Base-by-base conservation (phyloP, 192 early-diverging fungal genomes). In the Rhizophlyctis rosea region DNA sequence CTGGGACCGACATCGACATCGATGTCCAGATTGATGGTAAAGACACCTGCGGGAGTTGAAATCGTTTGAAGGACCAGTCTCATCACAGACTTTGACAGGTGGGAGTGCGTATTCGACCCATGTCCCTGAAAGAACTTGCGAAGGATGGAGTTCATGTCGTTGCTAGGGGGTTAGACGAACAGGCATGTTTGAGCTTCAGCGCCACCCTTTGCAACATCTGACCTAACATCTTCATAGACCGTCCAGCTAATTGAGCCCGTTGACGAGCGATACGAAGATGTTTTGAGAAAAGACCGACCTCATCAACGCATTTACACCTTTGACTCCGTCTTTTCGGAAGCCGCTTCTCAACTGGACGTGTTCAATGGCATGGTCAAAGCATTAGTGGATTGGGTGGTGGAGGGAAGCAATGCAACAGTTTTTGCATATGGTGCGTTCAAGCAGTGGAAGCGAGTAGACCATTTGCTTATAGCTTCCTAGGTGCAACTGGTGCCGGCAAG, bases 401-500 rank as follows among this genome's bases (percentile, higher is more conserved):
- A 70, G 23, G 88, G 88, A 23, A 88, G 83, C 67, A 91, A 90
- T 69, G 84, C 84, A 31, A 90, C 88, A 3, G 86, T 90, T 9
- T 90, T 90, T 75, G 87, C 87, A 0, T 90, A 91, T 36, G 89
- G 87, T 29, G 81, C 78, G 4, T 56, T 33, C 31, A 13, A 33
- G 24, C 24, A 21, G 24, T 9, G n/a, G n/a, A n/a, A n/a, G n/a
- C n/a, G n/a, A n/a, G n/a, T n/a, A n/a, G n/a, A n/a, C n/a, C n/a
- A n/a, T n/a, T n/a, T n/a, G n/a, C n/a, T n/a, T 9, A n/a, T 47
- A 47, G n/a, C 39, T 13, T 13, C 7, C 39, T 18, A 44, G 67
- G 77, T 23, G 78, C 74, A n/a, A 81, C 90, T 3, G 90, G 88
- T 11, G 89, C 88, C 28, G 92, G 92, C 24, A 94, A 94, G 50